Percentiles rank a stretch among this genome's conserved stretches.
phyloP scores from a whole-genome alignment of 208 protist genomes.

The Leptomonas pyrrhocoris region DNA sequence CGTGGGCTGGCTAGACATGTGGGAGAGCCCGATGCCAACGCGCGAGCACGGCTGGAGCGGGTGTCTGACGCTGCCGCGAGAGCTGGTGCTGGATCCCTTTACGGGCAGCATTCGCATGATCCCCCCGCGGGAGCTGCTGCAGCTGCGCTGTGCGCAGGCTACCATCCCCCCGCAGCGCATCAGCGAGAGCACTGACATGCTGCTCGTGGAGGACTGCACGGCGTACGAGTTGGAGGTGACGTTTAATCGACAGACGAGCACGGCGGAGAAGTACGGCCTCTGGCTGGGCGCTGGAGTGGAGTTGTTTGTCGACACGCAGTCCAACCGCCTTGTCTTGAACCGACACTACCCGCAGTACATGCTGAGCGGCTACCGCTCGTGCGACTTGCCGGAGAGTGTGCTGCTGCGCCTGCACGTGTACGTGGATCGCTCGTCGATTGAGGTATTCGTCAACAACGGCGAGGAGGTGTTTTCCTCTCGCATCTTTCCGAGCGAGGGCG shows the following conservation, averaged over 20 bases:
- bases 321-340: slow-evolving; percentile 48
- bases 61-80: slow-evolving; percentile 46
- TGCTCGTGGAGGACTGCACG: slow-evolving; percentile 40
- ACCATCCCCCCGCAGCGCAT: slow-evolving; percentile 32
- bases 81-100: slow-evolving; percentile 32
- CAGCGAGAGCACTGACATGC: slow-evolving; percentile 24
- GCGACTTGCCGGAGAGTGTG: slow-evolving; percentile 31
- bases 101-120: slow-evolving; percentile 30
- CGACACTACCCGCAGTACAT: slow-evolving; percentile 69
- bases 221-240: slow-evolving; percentile 47
- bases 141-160: slow-evolving; percentile 34
- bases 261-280: slow-evolving; percentile 60
- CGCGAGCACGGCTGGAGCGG: slow-evolving; percentile 45
- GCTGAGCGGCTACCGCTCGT: slow-evolving; percentile 58
- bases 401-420: slow-evolving; percentile 54
- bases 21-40: slow-evolving; percentile 45
- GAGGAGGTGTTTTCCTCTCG: slow-evolving; percentile 43
- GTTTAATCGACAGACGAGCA: slow-evolving; percentile 45
- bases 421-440: slow-evolving; percentile 55
- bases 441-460: slow-evolving; percentile 65
- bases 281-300: slow-evolving; percentile 56
- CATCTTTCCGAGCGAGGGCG: slow-evolving; percentile 46
- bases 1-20: slow-evolving; percentile 51
- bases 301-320: slow-evolving; percentile 57
- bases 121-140: slow-evolving; percentile 39